Evolutionary conservation across 129 eudicot genomes (phyloP), one percentile per base, ranked within the genome.

Genomic region (Saposhnikovia divaricata): DNA sequence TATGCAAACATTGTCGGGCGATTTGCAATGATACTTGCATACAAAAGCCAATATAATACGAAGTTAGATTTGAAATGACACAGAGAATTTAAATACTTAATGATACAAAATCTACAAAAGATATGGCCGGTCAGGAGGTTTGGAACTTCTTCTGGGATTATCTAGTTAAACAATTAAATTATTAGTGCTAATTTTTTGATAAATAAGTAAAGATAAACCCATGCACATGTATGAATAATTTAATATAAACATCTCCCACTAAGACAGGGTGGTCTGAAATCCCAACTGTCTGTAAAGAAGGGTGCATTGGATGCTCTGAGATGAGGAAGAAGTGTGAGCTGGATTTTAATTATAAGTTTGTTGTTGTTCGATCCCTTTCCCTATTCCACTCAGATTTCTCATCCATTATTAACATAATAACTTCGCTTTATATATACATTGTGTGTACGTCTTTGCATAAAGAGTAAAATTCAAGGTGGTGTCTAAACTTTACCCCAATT

Each of bases 271-370:
- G 80, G 80, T 21, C 10, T 25, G 14, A 43, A 50, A 57, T 57
- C 55, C 80, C 25, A 18, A 37, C 51, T 57, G 72, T 77, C 72
- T 38, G 80, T 53, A 14, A 18, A 77, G 40, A 34, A 59, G 79
- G 80, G 71, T 21, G 45, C 80, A 78, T 78, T 39, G 80, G 80
- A 78, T 78, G 25, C 80, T 71, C 28, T 59, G 68, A 59, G 68
- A 59, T 2, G 66, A 57, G 66, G 66, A 23, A 57, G 31, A 57
- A 57, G 31, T 57, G 27, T 57, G 27, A 57, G 31, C 23, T 57
- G 27, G 61, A 53, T 53, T 53, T 53, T 19, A 18, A 53, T 53
- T 53, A 53, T 53, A 53, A 19, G 25, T 23, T 23, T 23, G 66
- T 57, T 7, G 66, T 57, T 23, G 66, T 57, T 57, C 66, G 13